Evolutionary conservation across 495 filamentous ascomycete species (phyloP).

Genomic region (Glonium stellatum): DNA sequence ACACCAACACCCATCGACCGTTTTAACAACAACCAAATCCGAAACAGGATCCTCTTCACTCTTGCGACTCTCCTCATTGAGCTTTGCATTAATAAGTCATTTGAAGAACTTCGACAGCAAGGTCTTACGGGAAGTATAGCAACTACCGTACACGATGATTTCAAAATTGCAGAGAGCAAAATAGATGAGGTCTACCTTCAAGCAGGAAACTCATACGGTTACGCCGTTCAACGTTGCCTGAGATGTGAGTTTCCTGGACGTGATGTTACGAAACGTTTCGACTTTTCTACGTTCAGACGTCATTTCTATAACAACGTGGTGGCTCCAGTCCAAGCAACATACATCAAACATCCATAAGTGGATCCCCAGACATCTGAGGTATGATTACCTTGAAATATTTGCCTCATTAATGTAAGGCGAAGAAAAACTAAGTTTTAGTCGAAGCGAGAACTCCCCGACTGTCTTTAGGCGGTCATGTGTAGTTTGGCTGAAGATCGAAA

Average conservation of each 20-base stretch:
- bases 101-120: constrained; percentile 5
- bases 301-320: not conserved
- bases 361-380: too few relatives aligned
- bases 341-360: not conserved
- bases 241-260: constrained; percentile 1
- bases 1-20: not conserved
- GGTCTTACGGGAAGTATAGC: not conserved
- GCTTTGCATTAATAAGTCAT: constrained; percentile 8
- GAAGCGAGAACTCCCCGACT: too few relatives aligned
- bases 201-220: not conserved
- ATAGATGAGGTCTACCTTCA: constrained; percentile 3
- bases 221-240: constrained; percentile 1
- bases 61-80: constrained; percentile 13
- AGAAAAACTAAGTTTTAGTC: too few relatives aligned
- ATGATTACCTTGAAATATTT: too few relatives aligned
- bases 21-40: constrained; percentile 15
- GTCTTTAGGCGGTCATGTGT: too few relatives aligned
- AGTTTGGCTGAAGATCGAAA: too few relatives aligned
- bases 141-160: constrained; percentile 7
- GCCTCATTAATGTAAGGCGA: too few relatives aligned
- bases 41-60: constrained; percentile 6
- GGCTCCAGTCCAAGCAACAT: constrained; percentile 7
- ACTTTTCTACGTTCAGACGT: not conserved
- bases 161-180: constrained; percentile 9
- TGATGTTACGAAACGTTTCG: not conserved